phyloP scores from a whole-genome alignment of 129 eudicot genomes.

The Flaveria trinervia region DNA sequence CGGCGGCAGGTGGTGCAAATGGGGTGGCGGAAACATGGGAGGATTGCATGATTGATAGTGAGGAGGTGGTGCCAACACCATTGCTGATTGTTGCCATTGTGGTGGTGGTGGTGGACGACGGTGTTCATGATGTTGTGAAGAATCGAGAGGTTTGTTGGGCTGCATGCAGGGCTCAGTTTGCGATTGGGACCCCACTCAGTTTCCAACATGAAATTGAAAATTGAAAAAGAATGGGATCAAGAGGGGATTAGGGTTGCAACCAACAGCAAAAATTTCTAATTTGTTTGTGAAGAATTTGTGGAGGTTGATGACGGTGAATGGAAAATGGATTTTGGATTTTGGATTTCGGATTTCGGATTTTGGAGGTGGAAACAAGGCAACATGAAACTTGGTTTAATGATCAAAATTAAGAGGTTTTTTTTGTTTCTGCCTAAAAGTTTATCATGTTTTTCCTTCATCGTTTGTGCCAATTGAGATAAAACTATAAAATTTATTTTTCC shows the following conservation, averaged over 20 bases:
- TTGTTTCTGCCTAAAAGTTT: too few species aligned
- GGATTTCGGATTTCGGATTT: neutral
- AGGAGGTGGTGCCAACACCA: constrained; percentile 29
- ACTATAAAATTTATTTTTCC: too few species aligned
- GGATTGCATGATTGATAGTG: constrained; percentile 26
- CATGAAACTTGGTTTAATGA: constrained; percentile 21
- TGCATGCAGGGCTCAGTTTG: constrained; percentile 36
- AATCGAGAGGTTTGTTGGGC: constrained; percentile 18
- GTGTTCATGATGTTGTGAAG: constrained; percentile 26
- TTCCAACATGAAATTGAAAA: constrained; percentile 21
- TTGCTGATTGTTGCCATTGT: constrained; percentile 21
- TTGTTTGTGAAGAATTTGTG: constrained; percentile 12
- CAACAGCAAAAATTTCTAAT: neutral
- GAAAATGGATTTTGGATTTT: neutral
- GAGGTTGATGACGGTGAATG: constrained; percentile 28
- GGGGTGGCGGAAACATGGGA: constrained; percentile 34
- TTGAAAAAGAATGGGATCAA: constrained; percentile 19
- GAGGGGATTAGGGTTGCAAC: constrained; percentile 28
- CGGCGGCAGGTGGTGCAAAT: constrained; percentile 24
- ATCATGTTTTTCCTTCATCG: too few species aligned
- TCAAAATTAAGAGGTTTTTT: neutral
- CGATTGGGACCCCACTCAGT: constrained; percentile 26
- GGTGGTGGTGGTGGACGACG: constrained; percentile 17
- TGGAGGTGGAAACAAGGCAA: neutral
- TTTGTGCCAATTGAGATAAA: too few species aligned